These are phyloP conservation scores for Lignosus rhinocerotis DNA, from an alignment of 1,284 basidiomycete species.

Conservation along the genomic window DNA sequence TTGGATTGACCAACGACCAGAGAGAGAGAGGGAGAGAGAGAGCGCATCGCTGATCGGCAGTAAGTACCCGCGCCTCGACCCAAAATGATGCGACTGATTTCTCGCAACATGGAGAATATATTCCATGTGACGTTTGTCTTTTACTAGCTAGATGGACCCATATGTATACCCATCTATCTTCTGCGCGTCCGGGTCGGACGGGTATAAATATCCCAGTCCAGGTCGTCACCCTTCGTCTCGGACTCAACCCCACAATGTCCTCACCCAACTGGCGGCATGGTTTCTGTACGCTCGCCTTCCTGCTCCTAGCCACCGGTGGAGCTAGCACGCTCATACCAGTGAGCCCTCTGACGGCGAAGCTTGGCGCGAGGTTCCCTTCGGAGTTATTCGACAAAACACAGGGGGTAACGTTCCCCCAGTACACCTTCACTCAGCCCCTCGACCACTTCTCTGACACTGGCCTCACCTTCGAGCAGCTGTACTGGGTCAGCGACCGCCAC, in stretches of 20 bases:
- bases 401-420: slow-evolving; percentile 44
- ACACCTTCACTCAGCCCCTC: slow-evolving; percentile 82
- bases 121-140: neutral
- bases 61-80: neutral
- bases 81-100: neutral
- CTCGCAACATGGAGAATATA: neutral
- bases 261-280: slow-evolving; percentile 1
- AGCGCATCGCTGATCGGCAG: too few relatives aligned
- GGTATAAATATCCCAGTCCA: neutral
- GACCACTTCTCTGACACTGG: slow-evolving; percentile 70
- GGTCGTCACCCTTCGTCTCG: neutral
- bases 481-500: slow-evolving; percentile 88
- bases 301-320: neutral
- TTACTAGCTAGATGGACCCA: too few relatives aligned
- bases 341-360: slow-evolving; percentile 16
- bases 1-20: too few relatives aligned
- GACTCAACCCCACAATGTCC: slow-evolving; percentile 4
- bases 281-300: slow-evolving; percentile 2
- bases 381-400: slow-evolving; percentile 1
- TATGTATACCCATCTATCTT: neutral
- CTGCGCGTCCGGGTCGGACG: too few relatives aligned
- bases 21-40: too few relatives aligned
- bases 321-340: neutral
- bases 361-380: neutral
- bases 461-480: slow-evolving; percentile 70